These are phyloP conservation scores for Aspergillus saccharolyticus DNA, from an alignment of 495 filamentous ascomycete genomes.

Conservation along the genomic window DNA sequence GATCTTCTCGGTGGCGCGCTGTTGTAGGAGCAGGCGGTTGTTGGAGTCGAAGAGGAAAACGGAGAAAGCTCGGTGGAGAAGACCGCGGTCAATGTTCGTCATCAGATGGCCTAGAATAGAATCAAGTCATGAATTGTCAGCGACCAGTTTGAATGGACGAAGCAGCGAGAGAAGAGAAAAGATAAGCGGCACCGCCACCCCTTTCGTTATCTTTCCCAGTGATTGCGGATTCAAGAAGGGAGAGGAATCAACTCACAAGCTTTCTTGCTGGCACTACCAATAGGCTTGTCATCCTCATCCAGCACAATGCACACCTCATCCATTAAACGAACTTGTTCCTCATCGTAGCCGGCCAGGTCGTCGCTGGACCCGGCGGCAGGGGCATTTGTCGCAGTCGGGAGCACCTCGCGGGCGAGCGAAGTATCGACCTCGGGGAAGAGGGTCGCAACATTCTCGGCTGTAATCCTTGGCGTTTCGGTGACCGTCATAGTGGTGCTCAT, in stretches of 20 bases:
- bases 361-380: constrained; percentile 30
- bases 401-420: constrained; percentile 59
- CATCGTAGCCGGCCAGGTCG: constrained; percentile 82
- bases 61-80: constrained; percentile 96
- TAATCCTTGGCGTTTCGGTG: constrained; percentile 49
- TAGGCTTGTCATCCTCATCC: constrained; percentile 86
- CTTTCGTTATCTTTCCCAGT: neutral
- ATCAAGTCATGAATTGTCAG: neutral
- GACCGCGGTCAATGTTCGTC: constrained; percentile 92
- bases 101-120: constrained; percentile 77
- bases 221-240: neutral
- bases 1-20: constrained; percentile 95
- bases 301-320: constrained; percentile 98
- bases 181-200: neutral
- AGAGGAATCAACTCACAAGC: constrained; percentile 58
- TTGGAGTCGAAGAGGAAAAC: constrained; percentile 93
- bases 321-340: constrained; percentile 96
- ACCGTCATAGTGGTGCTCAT: constrained; percentile 51
- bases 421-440: constrained; percentile 96
- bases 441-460: constrained; percentile 77
- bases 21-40: constrained; percentile 86
- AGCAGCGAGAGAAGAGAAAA: neutral
- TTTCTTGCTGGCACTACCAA: constrained; percentile 98
- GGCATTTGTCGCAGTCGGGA: constrained; percentile 39
- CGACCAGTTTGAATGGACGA: neutral